Conservation (phyloP, 768 basidiomycete species). For the Tulasnella sp. region DNA sequence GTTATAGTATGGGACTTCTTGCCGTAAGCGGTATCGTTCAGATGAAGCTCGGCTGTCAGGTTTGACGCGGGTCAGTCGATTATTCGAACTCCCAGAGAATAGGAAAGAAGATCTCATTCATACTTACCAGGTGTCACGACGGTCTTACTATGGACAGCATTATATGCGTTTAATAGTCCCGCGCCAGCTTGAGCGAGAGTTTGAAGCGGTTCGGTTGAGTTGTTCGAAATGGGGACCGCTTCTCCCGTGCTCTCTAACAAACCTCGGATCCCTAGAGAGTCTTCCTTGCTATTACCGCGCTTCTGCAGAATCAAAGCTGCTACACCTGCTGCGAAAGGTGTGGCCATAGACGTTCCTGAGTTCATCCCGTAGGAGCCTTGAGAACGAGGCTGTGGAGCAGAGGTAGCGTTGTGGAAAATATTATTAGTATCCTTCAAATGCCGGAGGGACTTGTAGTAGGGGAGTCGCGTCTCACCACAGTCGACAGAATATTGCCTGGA, state of each 20-base stretch:
- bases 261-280: neutral
- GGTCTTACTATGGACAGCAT: conserved; percentile 43
- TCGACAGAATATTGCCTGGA: conserved; percentile 36
- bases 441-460: neutral
- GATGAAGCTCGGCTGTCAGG: conserved; percentile 36
- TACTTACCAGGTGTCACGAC: conserved; percentile 41
- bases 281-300: neutral
- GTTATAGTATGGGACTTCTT: conserved; percentile 39
- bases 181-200: conserved; percentile 37
- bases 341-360: conserved; percentile 37
- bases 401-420: too few relatives aligned
- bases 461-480: neutral
- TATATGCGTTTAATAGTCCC: conserved; percentile 44
- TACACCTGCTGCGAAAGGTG: conserved; percentile 38
- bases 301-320: conserved; percentile 37
- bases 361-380: conserved; percentile 10
- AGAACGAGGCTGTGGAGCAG: conserved; percentile 26
- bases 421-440: neutral
- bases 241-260: conserved; percentile 35
- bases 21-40: conserved; percentile 48
- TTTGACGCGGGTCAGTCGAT: neutral
- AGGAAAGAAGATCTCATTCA: neutral
- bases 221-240: conserved; percentile 19
- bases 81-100: neutral
- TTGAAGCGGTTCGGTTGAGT: conserved; percentile 28